Conservation (phyloP, 768 basidiomycete species). For the Serendipita indica region DNA sequence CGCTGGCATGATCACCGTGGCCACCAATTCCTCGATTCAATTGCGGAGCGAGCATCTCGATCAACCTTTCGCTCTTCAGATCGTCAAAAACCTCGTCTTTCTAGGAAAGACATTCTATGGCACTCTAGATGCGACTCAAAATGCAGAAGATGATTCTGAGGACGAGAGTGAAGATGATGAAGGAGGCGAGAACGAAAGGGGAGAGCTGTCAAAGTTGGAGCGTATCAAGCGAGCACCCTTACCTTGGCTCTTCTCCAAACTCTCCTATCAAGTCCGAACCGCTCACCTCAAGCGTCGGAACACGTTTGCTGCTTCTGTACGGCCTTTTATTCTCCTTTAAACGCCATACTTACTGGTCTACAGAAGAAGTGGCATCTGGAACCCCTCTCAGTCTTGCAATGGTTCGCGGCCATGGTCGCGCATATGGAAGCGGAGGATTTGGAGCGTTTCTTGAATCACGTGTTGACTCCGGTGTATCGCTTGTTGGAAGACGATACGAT, state of each 20-base stretch:
- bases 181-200: slow-evolving; percentile 18
- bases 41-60: slow-evolving; percentile 72
- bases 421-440: slow-evolving; percentile 44
- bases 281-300: slow-evolving; percentile 58
- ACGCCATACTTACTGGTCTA: slow-evolving; percentile 7
- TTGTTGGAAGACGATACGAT: slow-evolving; percentile 78
- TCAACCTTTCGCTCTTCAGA: slow-evolving; percentile 55
- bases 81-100: slow-evolving; percentile 88
- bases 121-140: slow-evolving; percentile 20
- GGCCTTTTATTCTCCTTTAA: not conserved
- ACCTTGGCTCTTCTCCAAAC: slow-evolving; percentile 86
- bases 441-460: slow-evolving; percentile 63
- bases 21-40: slow-evolving; percentile 58
- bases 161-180: slow-evolving; percentile 19
- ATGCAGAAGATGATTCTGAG: slow-evolving; percentile 12
- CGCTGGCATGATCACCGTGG: slow-evolving; percentile 47
- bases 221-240: slow-evolving; percentile 35
- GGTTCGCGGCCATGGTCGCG: slow-evolving; percentile 86
- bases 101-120: slow-evolving; percentile 72
- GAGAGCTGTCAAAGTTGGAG: slow-evolving; percentile 11
- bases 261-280: slow-evolving; percentile 75
- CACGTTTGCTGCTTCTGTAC: slow-evolving; percentile 5
- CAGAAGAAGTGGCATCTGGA: slow-evolving; percentile 76
- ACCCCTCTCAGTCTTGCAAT: slow-evolving; percentile 64
- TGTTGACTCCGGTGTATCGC: slow-evolving; percentile 75